phyloP scores from a whole-genome alignment of 306 rosid species.

The Oemleria cerasiformis region DNA sequence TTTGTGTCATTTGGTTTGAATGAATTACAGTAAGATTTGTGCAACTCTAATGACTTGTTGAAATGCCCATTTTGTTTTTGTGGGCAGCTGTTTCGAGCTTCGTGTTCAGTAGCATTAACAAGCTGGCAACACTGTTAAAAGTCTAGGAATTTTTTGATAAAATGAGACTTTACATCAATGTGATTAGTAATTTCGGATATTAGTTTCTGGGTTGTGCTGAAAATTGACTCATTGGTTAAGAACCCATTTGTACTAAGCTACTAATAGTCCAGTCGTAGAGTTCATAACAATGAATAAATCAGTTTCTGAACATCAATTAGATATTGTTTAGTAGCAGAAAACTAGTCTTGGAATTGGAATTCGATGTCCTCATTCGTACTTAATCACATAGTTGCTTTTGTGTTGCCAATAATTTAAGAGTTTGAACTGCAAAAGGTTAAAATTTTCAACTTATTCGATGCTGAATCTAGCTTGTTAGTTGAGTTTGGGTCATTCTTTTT shows the following conservation, averaged over 20 bases:
- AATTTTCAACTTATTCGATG: neutral
- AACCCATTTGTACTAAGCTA: neutral
- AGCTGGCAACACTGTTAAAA: neutral
- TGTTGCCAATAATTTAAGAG: neutral
- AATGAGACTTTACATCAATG: neutral
- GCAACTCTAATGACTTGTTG: neutral
- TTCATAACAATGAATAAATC: neutral
- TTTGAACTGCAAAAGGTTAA: slow-evolving; percentile 2
- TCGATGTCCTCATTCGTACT: neutral
- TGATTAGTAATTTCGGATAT: neutral
- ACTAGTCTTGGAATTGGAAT: neutral
- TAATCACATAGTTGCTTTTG: slow-evolving; percentile 4
- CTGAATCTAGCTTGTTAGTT: neutral
- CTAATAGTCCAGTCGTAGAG: neutral
- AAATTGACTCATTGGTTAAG: slow-evolving; percentile 3
- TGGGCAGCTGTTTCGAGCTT: slow-evolving; percentile 21
- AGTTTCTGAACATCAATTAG: neutral
- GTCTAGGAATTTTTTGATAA: neutral
- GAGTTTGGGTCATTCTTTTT: slow-evolving; percentile 4
- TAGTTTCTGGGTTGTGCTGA: neutral
- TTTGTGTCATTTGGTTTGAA: slow-evolving; percentile 22
- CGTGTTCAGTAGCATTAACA: slow-evolving; percentile 6
- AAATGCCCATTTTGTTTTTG: slow-evolving; percentile 25
- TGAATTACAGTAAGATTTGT: slow-evolving; percentile 26
- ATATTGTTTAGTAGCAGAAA: neutral